Evolutionary conservation across 2,329 filamentous ascomycete species (phyloP), one percentile per base, ranked within the genome.

Genomic region (Trichoderma simmonsii): DNA sequence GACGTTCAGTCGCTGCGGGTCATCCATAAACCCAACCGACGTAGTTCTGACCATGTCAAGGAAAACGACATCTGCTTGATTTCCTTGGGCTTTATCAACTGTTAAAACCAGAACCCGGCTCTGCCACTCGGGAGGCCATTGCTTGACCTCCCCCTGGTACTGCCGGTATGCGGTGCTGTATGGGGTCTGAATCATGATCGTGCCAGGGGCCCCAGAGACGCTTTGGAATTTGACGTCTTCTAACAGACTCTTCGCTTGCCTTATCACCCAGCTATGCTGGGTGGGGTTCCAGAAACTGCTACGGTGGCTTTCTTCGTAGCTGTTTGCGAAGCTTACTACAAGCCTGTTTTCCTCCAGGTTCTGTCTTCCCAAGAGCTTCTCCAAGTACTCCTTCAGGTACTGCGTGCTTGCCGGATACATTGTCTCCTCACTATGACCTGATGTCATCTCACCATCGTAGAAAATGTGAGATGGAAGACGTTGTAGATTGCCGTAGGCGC

Each of bases 51-150:
- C 84, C 73, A 86, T 79, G 76, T 86, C 85, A 0, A 86, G 77
- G 39, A 85, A 82, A 0, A 86, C 83, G 6, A 85, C 78, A 54
- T 86, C 85, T 0, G 85, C 84, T 71, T 86, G 83, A 15, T 85
- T 83, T 0, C 85, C 85, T 51, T 86, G 85, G 0, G 83, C 81
- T 5, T 80, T 83, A 64, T 86, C 85, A 1, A 86, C 80, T 0
- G 84, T 86, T 21, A 85, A 74, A 0, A 84, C 80, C 28, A 82
- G 78, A 0, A 85, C 80, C 1, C 83, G 76, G 0, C 73, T 36
- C 59, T 78, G 77, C 61, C 73, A 78, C 12, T 77, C 74, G 1
- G 63, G 14, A 0, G 80, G 79, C 75, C 81, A 78, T 2, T 73
- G 59, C 11, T 76, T 77, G 0, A 80, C 76, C 0, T 79, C 74